Evolutionary conservation across 2,329 filamentous ascomycete genomes (phyloP).

Genomic region (Blumeria graminis): DNA sequence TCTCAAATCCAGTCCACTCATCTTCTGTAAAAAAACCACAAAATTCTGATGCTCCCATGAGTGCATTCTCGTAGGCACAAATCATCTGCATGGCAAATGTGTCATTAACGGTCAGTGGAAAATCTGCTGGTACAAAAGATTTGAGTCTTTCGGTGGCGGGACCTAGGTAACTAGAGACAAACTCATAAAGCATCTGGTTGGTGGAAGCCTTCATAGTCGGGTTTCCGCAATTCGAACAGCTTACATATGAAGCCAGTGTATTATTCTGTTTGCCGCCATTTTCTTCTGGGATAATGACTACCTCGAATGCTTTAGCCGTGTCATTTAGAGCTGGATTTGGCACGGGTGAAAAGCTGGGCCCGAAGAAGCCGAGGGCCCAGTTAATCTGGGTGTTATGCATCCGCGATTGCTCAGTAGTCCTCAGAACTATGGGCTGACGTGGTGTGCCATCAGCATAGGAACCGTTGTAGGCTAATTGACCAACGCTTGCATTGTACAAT

Average conservation of each 20-base stretch:
- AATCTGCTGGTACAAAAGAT: constrained; percentile 21
- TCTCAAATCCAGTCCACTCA: constrained; percentile 30
- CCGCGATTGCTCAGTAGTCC: constrained; percentile 28
- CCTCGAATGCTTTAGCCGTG: constrained; percentile 20
- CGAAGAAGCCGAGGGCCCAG: constrained; percentile 28
- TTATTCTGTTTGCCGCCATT: constrained; percentile 24
- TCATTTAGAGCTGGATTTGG: constrained; percentile 18
- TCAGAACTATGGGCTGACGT: constrained; percentile 24
- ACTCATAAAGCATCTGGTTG: constrained; percentile 19
- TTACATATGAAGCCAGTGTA: constrained; percentile 26
- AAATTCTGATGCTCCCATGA: constrained; percentile 25
- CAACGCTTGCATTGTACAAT: constrained; percentile 24
- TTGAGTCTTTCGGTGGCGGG: constrained; percentile 23
- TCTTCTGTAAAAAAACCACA: constrained; percentile 27
- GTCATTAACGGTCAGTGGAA: constrained; percentile 24
- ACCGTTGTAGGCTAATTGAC: constrained; percentile 24
- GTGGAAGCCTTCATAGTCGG: constrained; percentile 4
- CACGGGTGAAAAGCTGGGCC: constrained; percentile 19
- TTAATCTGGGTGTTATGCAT: constrained; percentile 28
- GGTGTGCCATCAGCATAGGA: constrained; percentile 22
- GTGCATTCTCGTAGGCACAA: constrained; percentile 28
- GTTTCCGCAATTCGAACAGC: constrained; percentile 17
- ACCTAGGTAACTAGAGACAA: constrained; percentile 22
- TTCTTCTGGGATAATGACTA: constrained; percentile 23
- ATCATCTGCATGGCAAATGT: constrained; percentile 26